These are phyloP conservation scores for Pelargonium nanum DNA, from an alignment of 345 rosid species.

Conservation along the genomic window DNA sequence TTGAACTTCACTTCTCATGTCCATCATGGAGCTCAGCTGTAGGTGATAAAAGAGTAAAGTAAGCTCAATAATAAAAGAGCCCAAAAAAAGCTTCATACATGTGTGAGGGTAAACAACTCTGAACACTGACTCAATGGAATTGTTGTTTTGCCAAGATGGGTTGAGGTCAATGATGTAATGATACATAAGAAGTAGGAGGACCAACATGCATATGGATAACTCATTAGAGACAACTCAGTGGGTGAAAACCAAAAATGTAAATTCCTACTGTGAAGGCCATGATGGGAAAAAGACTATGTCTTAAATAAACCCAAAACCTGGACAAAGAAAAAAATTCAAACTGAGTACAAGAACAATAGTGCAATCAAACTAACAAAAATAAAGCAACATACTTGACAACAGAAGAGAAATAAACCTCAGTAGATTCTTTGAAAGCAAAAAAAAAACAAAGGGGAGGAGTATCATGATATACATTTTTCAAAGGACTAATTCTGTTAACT, in stretches of 20 bases:
- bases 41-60: slow-evolving; percentile 15
- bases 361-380: too few relatives aligned
- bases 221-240: not conserved
- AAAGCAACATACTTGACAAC: not conserved
- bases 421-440: not conserved
- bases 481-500: not conserved
- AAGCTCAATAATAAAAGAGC: not conserved
- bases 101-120: not conserved
- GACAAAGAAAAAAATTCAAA: too few relatives aligned
- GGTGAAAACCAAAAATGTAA: not conserved
- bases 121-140: not conserved
- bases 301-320: too few relatives aligned
- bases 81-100: not conserved
- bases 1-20: slow-evolving; percentile 78
- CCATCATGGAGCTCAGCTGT: slow-evolving; percentile 95
- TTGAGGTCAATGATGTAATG: not conserved
- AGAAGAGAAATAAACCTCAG: not conserved
- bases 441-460: not conserved
- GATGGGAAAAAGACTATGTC: not conserved
- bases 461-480: not conserved
- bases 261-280: not conserved
- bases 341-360: not conserved
- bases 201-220: not conserved
- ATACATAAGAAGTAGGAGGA: not conserved
- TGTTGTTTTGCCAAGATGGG: not conserved